Evolutionary conservation across 805 yeast species (phyloP).

Genomic region (Wickerhamiella qilinensis): DNA sequence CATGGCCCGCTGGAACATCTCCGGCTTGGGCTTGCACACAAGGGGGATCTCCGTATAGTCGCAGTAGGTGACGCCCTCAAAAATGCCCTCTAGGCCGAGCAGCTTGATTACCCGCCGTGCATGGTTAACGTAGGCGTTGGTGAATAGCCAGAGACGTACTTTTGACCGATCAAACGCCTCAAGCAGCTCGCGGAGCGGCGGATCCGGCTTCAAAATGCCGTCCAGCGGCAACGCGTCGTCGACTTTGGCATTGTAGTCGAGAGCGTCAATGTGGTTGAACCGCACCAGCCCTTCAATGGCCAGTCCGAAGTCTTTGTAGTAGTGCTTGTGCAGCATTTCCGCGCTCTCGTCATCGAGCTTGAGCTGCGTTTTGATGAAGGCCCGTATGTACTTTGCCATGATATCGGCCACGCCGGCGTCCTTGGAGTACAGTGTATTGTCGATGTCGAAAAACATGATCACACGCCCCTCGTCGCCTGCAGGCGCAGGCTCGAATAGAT

Average conservation of each 20-base stretch:
- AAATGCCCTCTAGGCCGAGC: constrained; percentile 78
- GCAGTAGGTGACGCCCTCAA: constrained; percentile 89
- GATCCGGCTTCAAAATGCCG: constrained; percentile 46
- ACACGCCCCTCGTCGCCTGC: not conserved
- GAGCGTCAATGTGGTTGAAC: constrained; percentile 57
- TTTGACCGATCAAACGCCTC: constrained; percentile 27
- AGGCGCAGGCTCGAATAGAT: not conserved
- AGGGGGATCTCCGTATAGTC: constrained; percentile 53
- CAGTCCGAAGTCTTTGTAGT: constrained; percentile 76
- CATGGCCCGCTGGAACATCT: constrained; percentile 43
- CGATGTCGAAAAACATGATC: constrained; percentile 76
- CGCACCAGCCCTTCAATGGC: constrained; percentile 78
- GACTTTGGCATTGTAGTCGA: constrained; percentile 74
- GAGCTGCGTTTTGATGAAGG: constrained; percentile 56
- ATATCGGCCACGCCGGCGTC: constrained; percentile 64
- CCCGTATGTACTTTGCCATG: constrained; percentile 76
- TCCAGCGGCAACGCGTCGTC: constrained; percentile 88
- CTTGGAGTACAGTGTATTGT: constrained; percentile 71
- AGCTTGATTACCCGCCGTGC: constrained; percentile 65
- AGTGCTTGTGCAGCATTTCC: constrained; percentile 45
- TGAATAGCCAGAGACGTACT: constrained; percentile 75
- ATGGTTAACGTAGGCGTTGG: constrained; percentile 88
- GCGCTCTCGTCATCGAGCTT: constrained; percentile 60
- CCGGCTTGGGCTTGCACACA: constrained; percentile 77
- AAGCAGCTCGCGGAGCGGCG: constrained; percentile 20